These are phyloP conservation scores for Antitrichia curtipendula DNA, from an alignment of 225 moss, liverwort and hornwort genomes.

Conservation along the genomic window DNA sequence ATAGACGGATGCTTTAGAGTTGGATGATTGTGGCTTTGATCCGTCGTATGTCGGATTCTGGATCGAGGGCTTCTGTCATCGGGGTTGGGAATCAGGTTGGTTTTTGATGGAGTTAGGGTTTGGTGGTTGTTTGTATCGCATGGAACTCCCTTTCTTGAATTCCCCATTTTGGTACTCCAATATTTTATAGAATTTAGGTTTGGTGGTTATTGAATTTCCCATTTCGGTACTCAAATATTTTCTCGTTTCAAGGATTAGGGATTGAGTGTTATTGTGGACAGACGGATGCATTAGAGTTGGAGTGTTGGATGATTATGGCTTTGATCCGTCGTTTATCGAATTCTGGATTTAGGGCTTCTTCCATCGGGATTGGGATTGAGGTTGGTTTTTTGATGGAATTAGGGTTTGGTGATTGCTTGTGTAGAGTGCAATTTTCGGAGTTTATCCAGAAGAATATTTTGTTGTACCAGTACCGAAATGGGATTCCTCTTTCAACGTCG, in stretches of 20 bases:
- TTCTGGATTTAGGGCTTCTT: background rate
- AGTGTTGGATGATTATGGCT: background rate
- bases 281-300: background rate
- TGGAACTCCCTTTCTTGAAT: background rate
- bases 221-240: background rate
- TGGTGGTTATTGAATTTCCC: background rate
- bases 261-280: background rate
- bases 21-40: background rate
- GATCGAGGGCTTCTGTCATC: background rate
- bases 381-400: background rate
- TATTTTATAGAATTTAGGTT: background rate
- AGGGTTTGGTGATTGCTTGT: background rate
- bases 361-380: background rate
- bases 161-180: background rate
- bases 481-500: constrained; percentile 71
- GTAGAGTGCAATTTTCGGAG: constrained; percentile 94
- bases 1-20: background rate
- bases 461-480: constrained; percentile 81
- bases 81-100: background rate
- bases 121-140: background rate
- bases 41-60: background rate
- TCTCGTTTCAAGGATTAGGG: background rate
- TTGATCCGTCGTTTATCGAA: background rate
- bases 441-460: constrained; percentile 90
- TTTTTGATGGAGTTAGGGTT: background rate